phyloP scores from a whole-genome alignment of 257 asterid species.

The Solanum arcanum region DNA sequence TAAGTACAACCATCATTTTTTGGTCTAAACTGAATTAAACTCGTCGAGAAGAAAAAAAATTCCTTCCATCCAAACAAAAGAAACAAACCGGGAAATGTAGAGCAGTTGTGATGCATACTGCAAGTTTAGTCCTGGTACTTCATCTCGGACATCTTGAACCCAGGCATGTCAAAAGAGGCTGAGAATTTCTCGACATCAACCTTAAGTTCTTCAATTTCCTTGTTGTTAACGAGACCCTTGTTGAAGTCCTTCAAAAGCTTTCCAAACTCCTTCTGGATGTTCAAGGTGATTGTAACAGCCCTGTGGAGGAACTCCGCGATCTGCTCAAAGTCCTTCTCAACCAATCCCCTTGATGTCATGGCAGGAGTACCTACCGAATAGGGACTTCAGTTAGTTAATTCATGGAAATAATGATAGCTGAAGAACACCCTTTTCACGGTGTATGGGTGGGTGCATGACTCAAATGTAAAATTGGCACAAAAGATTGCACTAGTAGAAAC shows the following conservation, averaged over 20 bases:
- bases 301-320: constrained; percentile 91
- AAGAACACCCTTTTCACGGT: not conserved
- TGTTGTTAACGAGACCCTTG: constrained; percentile 85
- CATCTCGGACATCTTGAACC: constrained; percentile 89
- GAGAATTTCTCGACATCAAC: constrained; percentile 87
- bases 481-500: not conserved
- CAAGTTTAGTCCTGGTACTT: constrained; percentile 62
- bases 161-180: constrained; percentile 86
- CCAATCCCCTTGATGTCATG: constrained; percentile 96
- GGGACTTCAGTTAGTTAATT: not conserved
- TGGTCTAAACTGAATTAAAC: not conserved
- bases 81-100: not conserved
- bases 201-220: constrained; percentile 85
- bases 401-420: not conserved
- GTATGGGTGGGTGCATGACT: not conserved
- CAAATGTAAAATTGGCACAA: not conserved
- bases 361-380: constrained; percentile 74
- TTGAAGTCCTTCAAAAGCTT: constrained; percentile 92
- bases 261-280: constrained; percentile 85
- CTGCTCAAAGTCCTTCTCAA: constrained; percentile 96
- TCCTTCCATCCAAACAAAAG: not conserved
- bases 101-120: not conserved
- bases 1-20: not conserved
- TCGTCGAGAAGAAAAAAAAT: not conserved
- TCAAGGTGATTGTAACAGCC: constrained; percentile 68